phyloP scores from a whole-genome alignment of 805 yeast genomes.

The Hyphopichia homilentoma region DNA sequence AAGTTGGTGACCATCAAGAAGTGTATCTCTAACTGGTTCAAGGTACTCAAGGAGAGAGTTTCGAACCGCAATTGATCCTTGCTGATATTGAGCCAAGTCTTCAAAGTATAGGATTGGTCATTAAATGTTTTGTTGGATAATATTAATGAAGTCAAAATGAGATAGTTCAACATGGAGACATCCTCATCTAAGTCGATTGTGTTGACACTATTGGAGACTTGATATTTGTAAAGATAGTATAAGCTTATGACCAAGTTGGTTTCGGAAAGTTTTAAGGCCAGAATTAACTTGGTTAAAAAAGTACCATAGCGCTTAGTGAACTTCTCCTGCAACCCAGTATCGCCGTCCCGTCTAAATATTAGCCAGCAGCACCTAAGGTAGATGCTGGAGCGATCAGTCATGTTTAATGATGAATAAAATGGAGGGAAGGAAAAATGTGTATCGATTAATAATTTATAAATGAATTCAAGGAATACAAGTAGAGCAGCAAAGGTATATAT shows the following conservation, averaged over 20 bases:
- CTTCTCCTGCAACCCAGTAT: constrained; percentile 1
- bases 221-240: constrained; percentile 21
- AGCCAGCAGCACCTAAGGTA: constrained; percentile 8
- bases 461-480: no score
- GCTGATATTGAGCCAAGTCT: constrained; percentile 42
- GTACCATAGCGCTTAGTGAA: constrained; percentile 8
- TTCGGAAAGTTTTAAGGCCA: constrained; percentile 18
- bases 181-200: constrained; percentile 8
- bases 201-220: constrained; percentile 5
- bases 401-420: constrained; percentile 1
- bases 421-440: no score
- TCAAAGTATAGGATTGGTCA: constrained; percentile 48
- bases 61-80: constrained; percentile 4
- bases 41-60: constrained; percentile 17
- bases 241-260: constrained; percentile 21
- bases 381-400: constrained; percentile 4
- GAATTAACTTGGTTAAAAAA: constrained; percentile 12
- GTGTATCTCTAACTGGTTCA: constrained; percentile 25
- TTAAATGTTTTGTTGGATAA: constrained; percentile 42
- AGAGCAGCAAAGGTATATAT: no score
- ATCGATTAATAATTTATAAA: no score
- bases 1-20: constrained; percentile 24
- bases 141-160: constrained; percentile 21
- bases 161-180: constrained; percentile 14
- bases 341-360: constrained; percentile 1